Percentiles rank a stretch among this genome's conserved stretches.
phyloP scores from a whole-genome alignment of 2,329 filamentous ascomycete genomes.

The Plectosphaerella plurivora region DNA sequence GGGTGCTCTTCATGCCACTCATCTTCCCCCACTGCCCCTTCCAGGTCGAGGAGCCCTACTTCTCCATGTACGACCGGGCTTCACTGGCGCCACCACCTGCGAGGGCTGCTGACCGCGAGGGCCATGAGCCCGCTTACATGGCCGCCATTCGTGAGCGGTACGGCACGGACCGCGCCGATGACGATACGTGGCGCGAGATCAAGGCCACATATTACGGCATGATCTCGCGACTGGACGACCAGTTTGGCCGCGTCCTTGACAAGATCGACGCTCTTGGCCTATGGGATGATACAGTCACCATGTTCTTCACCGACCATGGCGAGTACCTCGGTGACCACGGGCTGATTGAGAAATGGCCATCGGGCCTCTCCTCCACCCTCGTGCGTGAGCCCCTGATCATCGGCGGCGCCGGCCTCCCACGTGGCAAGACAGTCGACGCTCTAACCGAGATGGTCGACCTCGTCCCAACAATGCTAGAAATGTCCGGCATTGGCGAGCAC shows the following conservation, averaged over 20 bases:
- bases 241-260: conserved; percentile 33
- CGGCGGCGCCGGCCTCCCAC: conserved; percentile 31
- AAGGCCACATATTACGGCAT: conserved; percentile 41
- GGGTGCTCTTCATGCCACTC: conserved; percentile 37
- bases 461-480: conserved; percentile 34
- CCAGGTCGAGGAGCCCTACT: conserved; percentile 41
- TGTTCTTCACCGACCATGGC: conserved; percentile 40
- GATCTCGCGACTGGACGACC: conserved; percentile 37
- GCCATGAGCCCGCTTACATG: conserved; percentile 37
- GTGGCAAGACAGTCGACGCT: conserved; percentile 21
- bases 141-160: conserved; percentile 28
- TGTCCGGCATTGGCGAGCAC: conserved; percentile 27
- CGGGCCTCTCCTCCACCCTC: conserved; percentile 32
- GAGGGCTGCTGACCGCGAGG: conserved; percentile 21
- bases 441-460: conserved; percentile 41
- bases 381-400: conserved; percentile 37
- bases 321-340: conserved; percentile 41
- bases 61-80: conserved; percentile 37
- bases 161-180: conserved; percentile 29
- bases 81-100: conserved; percentile 14
- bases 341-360: conserved; percentile 42
- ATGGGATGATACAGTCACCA: conserved; percentile 32
- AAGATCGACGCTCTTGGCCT: conserved; percentile 24
- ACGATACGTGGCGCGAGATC: conserved; percentile 35
- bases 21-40: conserved; percentile 42